Evolutionary conservation across 2,329 filamentous ascomycete genomes (phyloP).

Genomic region (Fusarium stilboides): DNA sequence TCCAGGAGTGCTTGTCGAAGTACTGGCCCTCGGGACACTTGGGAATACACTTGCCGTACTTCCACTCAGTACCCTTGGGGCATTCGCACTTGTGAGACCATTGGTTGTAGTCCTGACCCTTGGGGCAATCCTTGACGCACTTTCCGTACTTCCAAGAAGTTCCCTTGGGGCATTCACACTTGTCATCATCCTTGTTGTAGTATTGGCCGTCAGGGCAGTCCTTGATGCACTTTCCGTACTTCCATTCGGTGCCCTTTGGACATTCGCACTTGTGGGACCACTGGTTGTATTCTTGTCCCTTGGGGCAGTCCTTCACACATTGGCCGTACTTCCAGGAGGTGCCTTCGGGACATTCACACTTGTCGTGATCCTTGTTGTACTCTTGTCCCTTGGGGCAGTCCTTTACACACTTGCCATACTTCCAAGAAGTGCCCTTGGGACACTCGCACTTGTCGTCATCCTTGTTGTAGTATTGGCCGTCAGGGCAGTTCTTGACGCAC

Average conservation of each 20-base stretch:
- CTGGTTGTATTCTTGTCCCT: conserved; percentile 19
- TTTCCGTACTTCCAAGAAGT: conserved; percentile 19
- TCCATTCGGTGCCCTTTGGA: conserved; percentile 1
- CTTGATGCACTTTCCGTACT: conserved; percentile 31
- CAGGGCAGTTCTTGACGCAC: conserved; percentile 17
- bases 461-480: conserved; percentile 5
- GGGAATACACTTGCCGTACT: conserved; percentile 25
- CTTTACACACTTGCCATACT: conserved; percentile 29
- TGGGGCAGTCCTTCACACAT: conserved; percentile 17
- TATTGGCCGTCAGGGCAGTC: conserved; percentile 5
- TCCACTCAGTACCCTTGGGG: conserved; percentile 20
- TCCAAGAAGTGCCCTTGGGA: conserved; percentile 1
- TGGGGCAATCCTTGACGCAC: conserved; percentile 23
- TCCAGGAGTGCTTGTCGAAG: conserved; percentile 6
- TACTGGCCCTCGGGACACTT: conserved; percentile 19
- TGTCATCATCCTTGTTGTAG: conserved; percentile 2
- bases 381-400: conserved; percentile 21
- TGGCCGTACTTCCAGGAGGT: conserved; percentile 18
- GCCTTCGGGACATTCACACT: conserved; percentile 28
- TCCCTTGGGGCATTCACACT: conserved; percentile 23
- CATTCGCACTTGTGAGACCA: conserved; percentile 15
- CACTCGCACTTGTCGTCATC: conserved; percentile 27
- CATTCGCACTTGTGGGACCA: conserved; percentile 16
- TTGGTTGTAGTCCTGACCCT: conserved; percentile 17
- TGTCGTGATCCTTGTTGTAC: conserved; percentile 6